phyloP scores from a whole-genome alignment of 2,329 filamentous ascomycete species.

The Sporothrix humicola region DNA sequence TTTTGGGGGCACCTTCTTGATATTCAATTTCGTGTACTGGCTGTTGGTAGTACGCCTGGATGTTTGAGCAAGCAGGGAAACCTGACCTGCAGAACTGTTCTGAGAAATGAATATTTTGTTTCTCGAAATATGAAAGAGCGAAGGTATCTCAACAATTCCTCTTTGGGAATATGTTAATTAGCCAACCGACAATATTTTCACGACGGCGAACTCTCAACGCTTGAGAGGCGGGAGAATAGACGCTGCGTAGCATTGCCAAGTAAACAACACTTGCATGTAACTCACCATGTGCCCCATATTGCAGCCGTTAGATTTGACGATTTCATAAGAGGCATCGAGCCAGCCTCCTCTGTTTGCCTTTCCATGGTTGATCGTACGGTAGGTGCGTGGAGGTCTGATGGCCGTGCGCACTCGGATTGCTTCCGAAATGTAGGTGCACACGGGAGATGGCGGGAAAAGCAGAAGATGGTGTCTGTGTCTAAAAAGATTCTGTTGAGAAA shows the following conservation, averaged over 20 bases:
- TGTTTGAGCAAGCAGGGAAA: too few relatives aligned
- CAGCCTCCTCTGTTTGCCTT: background rate
- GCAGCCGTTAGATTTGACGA: background rate
- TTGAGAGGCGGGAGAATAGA: conserved; percentile 8
- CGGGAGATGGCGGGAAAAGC: background rate
- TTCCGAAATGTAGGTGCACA: conserved; percentile 3
- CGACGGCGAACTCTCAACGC: too few relatives aligned
- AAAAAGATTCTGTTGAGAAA: background rate
- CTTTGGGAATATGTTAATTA: too few relatives aligned
- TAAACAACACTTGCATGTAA: background rate
- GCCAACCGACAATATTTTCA: too few relatives aligned
- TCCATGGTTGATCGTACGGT: background rate
- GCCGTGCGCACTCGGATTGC: conserved; percentile 23
- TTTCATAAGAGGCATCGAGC: background rate
- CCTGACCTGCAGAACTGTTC: too few relatives aligned
- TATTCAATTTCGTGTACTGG: too few relatives aligned
- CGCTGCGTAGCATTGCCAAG: conserved; percentile 13
- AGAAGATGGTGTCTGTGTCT: background rate
- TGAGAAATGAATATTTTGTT: background rate
- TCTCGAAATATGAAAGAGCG: background rate
- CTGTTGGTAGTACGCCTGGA: too few relatives aligned
- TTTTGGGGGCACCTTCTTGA: too few relatives aligned
- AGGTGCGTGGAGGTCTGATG: conserved; percentile 4
- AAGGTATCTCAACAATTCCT: background rate
- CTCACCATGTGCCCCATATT: background rate